Base-by-base conservation (phyloP, 768 basidiomycete species). In the Leccinum sublutescens region DNA sequence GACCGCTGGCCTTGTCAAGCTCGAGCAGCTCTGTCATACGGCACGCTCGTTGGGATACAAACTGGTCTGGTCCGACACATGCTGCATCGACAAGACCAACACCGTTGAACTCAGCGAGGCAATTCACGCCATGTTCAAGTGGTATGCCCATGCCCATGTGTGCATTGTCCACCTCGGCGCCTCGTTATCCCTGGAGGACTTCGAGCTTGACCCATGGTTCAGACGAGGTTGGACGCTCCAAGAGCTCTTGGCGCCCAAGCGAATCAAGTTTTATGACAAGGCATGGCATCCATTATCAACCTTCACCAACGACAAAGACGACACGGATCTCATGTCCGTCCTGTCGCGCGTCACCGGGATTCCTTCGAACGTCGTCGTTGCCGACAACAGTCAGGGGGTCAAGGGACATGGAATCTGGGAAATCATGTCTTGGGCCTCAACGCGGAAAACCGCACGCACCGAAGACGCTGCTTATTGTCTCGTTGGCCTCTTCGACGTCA, bases 61-160 rank as follows among this genome's bases (percentile, higher is more conserved):
- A 15, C 31, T 66, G 10, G 65, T 64, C 57, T 72, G 72, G 72
- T 70, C 66, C 3, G 72, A 75, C 33, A 67, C 72, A 0, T 74
- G 70, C 19, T 75, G 72, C 55, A 71, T 75, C 36, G 66, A 74
- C 56, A 65, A 67, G 55, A 51, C 49, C 31, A 68, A 68, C 47
- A 25, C 57, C 2, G 27, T 60, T 3, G 72, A 75, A 29, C 68
- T 75, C n/a, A 60, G 62, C 14, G 73, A 75, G 54, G 69, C 74
- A 1, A 65, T 74, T n/a, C 63, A 63, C 11, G 69, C 73, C 25
- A 75, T 75, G 68, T 75, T 62, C 64, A 64, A 57, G 55, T 74
- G 74, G 72, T 75, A 75, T 38, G 55, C 65, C 5, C 50, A 74
- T 29, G 60, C 68, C 5, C 59, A 72, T 19, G n/a, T 74, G 17